Percentiles rank a stretch among this genome's conserved stretches.
Evolutionary conservation across 164 flowering plant genomes (phyloP).

Genomic region (Piper betle): DNA sequence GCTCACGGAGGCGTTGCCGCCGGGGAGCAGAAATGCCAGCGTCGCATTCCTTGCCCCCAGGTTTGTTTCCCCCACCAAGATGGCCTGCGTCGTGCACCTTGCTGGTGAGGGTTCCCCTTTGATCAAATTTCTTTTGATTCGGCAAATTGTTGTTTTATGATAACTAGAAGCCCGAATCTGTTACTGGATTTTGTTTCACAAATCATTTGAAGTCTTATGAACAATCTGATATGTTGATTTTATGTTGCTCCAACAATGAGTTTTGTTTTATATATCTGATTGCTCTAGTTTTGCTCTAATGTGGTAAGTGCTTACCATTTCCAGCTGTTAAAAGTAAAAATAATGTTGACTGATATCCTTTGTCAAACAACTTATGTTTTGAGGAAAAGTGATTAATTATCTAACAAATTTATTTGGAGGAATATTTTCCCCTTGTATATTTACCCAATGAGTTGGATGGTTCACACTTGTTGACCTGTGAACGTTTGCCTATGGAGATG

Average conservation of each 20-base stretch:
- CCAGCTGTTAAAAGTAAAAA: too few relatives aligned
- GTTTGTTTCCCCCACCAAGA: conserved; percentile 43
- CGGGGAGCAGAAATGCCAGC: conserved; percentile 74
- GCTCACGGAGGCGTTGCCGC: conserved; percentile 76
- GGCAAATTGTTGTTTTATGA: not conserved
- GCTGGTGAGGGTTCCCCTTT: conserved; percentile 51
- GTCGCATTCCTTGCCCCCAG: conserved; percentile 83
- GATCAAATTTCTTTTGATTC: not conserved
- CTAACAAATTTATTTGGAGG: too few relatives aligned
- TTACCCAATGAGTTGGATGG: too few relatives aligned
- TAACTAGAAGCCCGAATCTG: not conserved
- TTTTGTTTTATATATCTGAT: not conserved
- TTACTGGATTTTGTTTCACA: not conserved
- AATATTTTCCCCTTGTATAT: too few relatives aligned
- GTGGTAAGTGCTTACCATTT: too few relatives aligned
- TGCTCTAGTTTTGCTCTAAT: not conserved
- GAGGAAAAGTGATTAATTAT: too few relatives aligned
- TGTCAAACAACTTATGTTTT: too few relatives aligned
- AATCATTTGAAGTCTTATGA: not conserved
- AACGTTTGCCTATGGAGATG: too few relatives aligned
- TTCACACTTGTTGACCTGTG: too few relatives aligned
- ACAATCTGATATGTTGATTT: not conserved
- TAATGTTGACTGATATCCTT: too few relatives aligned
- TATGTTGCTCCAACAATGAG: not conserved
- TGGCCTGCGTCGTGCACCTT: conserved; percentile 96